Conservation (phyloP, 176 grass and related monocot genomes). For the Tillandsia fasciculata region DNA sequence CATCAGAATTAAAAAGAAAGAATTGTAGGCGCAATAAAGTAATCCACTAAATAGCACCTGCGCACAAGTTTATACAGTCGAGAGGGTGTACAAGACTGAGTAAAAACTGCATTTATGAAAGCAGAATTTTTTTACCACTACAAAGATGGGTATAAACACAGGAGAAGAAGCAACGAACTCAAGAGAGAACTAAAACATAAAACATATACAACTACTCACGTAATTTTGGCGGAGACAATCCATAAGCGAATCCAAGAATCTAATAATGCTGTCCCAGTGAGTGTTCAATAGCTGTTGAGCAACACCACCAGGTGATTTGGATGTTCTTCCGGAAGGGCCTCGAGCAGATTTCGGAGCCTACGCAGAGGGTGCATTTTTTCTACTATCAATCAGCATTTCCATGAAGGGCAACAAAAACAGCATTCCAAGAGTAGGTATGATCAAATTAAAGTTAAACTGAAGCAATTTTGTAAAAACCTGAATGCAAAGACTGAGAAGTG, state of each 20-base stretch:
- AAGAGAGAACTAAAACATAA: conserved; percentile 1
- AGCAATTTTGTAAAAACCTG: conserved; percentile 42
- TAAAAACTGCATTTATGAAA: no score
- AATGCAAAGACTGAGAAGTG: conserved; percentile 88
- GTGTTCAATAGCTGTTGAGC: conserved; percentile 42
- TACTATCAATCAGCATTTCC: neutral
- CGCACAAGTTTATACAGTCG: no score
- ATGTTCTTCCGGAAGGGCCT: conserved; percentile 47
- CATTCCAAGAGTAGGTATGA: neutral
- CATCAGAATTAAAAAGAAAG: no score
- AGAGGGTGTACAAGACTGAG: no score
- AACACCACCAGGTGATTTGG: conserved; percentile 54
- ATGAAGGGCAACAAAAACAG: neutral
- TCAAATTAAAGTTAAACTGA: neutral
- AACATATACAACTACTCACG: conserved; percentile 38
- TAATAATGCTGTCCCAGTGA: conserved; percentile 83
- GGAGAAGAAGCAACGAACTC: neutral
- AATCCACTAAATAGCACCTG: no score
- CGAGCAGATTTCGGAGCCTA: conserved; percentile 91
- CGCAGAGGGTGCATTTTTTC: neutral
- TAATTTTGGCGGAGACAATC: conserved; percentile 55
- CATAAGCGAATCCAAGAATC: conserved; percentile 83
- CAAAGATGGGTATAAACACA: neutral
- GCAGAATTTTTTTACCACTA: no score
- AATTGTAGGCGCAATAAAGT: no score